These are phyloP conservation scores for Termitomyces sp. DNA, from an alignment of 768 basidiomycete genomes.

Conservation along the genomic window DNA sequence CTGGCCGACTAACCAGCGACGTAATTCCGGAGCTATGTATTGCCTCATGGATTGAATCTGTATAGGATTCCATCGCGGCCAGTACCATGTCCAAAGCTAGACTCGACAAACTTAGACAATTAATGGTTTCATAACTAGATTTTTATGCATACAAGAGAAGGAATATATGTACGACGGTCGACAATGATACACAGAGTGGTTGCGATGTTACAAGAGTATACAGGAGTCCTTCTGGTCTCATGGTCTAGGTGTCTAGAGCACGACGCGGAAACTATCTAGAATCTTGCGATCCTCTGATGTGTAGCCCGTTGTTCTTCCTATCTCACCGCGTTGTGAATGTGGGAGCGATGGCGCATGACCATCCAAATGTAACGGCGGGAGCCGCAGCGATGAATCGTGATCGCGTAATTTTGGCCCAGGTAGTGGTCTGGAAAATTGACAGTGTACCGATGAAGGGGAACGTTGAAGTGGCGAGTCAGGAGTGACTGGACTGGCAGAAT, in stretches of 20 bases:
- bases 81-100: background rate
- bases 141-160: no score
- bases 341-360: slow-evolving; percentile 6
- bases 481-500: background rate
- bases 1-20: slow-evolving; percentile 16
- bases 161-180: background rate
- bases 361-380: slow-evolving; percentile 14
- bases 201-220: background rate
- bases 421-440: slow-evolving; percentile 6
- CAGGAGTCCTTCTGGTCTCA: background rate
- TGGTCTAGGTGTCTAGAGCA: slow-evolving; percentile 27
- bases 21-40: slow-evolving; percentile 1
- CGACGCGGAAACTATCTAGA: slow-evolving; percentile 50
- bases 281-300: slow-evolving; percentile 53
- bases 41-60: background rate
- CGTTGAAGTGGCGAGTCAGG: background rate
- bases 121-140: background rate
- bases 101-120: background rate
- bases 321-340: slow-evolving; percentile 23
- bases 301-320: slow-evolving; percentile 18
- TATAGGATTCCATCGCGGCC: background rate
- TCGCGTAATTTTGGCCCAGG: background rate
- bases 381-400: slow-evolving; percentile 9
- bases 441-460: slow-evolving; percentile 11
- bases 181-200: background rate